A percentile compares a stretch with the other conserved stretches of the same genome.
Evolutionary conservation across 352 stramenopile species (phyloP).

Genomic region (Globisporangium paroecandrum): DNA sequence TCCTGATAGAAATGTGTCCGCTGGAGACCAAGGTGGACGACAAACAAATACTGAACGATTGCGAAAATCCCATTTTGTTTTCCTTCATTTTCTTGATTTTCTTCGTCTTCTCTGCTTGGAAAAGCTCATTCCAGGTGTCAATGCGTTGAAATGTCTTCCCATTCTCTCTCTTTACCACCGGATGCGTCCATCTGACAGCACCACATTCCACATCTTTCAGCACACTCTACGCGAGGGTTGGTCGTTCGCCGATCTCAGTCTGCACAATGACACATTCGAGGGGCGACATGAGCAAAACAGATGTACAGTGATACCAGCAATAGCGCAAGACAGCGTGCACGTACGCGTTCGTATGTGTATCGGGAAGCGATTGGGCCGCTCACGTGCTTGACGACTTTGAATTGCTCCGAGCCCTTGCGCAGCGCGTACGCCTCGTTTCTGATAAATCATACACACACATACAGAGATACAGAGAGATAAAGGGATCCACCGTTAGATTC

Average conservation of each 20-base stretch:
- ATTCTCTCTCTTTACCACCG: background rate
- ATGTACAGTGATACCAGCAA: background rate
- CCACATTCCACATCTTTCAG: background rate
- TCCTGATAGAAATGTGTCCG: background rate
- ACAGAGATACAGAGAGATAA: background rate
- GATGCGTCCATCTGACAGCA: background rate
- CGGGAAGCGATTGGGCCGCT: constrained; percentile 44
- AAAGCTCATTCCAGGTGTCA: background rate
- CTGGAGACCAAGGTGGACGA: background rate
- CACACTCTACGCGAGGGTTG: constrained; percentile 39
- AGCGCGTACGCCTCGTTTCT: constrained; percentile 59
- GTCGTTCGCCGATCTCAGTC: constrained; percentile 60
- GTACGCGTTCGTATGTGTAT: constrained; percentile 51
- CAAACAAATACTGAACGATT: background rate
- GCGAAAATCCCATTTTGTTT: constrained; percentile 3
- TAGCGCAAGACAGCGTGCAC: constrained; percentile 7
- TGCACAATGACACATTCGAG: constrained; percentile 3
- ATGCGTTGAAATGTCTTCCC: constrained; percentile 3
- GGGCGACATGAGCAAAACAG: background rate
- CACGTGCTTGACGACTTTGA: constrained; percentile 39
- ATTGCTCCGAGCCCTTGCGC: constrained; percentile 45
- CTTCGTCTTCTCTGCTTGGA: background rate
- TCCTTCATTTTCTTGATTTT: constrained; percentile 5
- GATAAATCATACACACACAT: background rate
- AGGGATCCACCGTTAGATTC: background rate